These are phyloP conservation scores for Psilocybe mexicana DNA, from an alignment of 1,284 basidiomycete genomes.

Conservation along the genomic window DNA sequence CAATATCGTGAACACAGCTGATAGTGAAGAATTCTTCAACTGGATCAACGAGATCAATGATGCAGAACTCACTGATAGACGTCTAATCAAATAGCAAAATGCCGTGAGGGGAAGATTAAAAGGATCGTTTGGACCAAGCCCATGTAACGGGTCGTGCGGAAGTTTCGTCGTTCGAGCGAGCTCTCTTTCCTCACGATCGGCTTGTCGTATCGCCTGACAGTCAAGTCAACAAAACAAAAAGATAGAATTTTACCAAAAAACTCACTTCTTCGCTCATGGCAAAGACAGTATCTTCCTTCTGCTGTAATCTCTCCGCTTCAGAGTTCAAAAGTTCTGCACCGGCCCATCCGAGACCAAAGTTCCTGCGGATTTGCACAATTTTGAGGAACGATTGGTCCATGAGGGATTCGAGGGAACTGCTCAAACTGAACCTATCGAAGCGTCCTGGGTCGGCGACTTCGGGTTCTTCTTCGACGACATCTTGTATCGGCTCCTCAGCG, in stretches of 20 bases:
- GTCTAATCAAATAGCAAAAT: conserved; percentile 60
- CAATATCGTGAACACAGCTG: conserved; percentile 65
- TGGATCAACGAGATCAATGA: neutral
- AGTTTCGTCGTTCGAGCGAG: conserved; percentile 42
- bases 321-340: conserved; percentile 56
- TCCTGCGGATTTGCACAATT: conserved; percentile 49
- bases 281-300: conserved; percentile 38
- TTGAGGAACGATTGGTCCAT: conserved; percentile 53
- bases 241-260: conserved; percentile 1
- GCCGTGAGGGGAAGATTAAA: conserved; percentile 59
- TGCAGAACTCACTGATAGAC: conserved; percentile 47
- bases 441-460: conserved; percentile 36
- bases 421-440: conserved; percentile 60
- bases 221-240: neutral
- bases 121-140: conserved; percentile 29
- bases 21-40: neutral
- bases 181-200: conserved; percentile 47
- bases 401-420: conserved; percentile 56
- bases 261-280: conserved; percentile 33
- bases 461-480: conserved; percentile 21
- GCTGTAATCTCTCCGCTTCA: conserved; percentile 49
- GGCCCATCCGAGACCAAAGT: conserved; percentile 60
- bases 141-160: conserved; percentile 52
- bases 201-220: conserved; percentile 36
- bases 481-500: conserved; percentile 17